Conservation (phyloP, 1,284 basidiomycete genomes). For the Dichomitus squalens region DNA sequence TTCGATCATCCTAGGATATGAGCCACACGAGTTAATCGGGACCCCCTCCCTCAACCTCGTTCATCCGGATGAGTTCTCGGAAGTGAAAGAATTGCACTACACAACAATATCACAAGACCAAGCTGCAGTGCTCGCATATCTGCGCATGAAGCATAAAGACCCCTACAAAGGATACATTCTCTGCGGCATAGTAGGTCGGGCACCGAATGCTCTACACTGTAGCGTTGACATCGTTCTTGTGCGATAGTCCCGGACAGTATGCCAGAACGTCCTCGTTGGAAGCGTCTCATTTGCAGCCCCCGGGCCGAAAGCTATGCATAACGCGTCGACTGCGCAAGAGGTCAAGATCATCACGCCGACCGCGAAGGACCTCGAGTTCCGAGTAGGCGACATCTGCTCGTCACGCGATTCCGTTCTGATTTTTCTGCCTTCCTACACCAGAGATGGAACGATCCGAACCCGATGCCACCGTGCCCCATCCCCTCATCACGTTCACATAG, state of each 20-base stretch:
- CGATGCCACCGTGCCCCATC: constrained; percentile 45
- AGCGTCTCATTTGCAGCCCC: constrained; percentile 75
- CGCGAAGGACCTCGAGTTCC: constrained; percentile 67
- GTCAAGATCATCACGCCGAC: constrained; percentile 69
- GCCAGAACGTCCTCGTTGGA: constrained; percentile 72
- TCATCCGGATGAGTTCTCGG: constrained; percentile 72
- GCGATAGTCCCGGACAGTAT: constrained; percentile 56
- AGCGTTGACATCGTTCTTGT: constrained; percentile 7
- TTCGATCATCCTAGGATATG: constrained; percentile 53
- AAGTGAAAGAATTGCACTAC: constrained; percentile 66
- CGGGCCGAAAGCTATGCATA: constrained; percentile 71
- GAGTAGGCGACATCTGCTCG: constrained; percentile 44
- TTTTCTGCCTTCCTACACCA: constrained; percentile 27
- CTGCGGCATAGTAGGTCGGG: constrained; percentile 63
- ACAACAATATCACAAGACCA: constrained; percentile 76
- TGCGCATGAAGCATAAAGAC: constrained; percentile 75
- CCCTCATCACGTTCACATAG: constrained; percentile 20
- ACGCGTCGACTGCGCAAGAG: constrained; percentile 77
- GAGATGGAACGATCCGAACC: constrained; percentile 74
- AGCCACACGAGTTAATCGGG: constrained; percentile 68
- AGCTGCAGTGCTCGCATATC: constrained; percentile 72
- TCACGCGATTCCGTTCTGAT: background rate
- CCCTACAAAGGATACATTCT: constrained; percentile 71
- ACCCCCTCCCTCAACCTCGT: constrained; percentile 68
- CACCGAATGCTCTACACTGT: background rate